Conservation (phyloP, 768 basidiomycete genomes). For the Kockovaella imperatae region DNA sequence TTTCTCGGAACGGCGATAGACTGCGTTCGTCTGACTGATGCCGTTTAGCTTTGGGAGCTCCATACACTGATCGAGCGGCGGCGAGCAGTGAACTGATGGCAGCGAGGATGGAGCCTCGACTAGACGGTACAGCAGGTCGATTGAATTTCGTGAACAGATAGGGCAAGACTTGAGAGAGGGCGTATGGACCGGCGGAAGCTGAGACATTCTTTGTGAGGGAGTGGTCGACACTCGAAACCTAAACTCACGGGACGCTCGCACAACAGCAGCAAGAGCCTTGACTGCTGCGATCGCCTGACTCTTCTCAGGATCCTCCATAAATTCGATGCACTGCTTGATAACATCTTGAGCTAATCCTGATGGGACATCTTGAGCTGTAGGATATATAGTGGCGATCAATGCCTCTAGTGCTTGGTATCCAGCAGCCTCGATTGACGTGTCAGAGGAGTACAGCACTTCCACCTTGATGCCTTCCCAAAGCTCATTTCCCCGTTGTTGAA, state of each 20-base stretch:
- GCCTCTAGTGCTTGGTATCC: constrained; percentile 64
- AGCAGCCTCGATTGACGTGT: constrained; percentile 61
- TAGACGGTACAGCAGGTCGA: constrained; percentile 47
- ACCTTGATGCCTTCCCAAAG: constrained; percentile 88
- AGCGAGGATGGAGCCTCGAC: constrained; percentile 58
- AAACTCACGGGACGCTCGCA: constrained; percentile 67
- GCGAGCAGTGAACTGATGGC: constrained; percentile 50
- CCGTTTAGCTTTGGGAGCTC: constrained; percentile 8
- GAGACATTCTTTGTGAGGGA: background rate
- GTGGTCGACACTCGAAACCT: background rate
- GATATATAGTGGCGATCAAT: constrained; percentile 68
- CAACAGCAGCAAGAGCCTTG: constrained; percentile 68
- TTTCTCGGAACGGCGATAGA: constrained; percentile 64
- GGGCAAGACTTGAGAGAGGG: constrained; percentile 60
- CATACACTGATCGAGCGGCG: constrained; percentile 50
- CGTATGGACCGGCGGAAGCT: constrained; percentile 66
- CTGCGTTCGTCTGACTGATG: constrained; percentile 41
- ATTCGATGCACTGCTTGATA: constrained; percentile 69
- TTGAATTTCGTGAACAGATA: constrained; percentile 71
- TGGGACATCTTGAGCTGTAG: constrained; percentile 45
- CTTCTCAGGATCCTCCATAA: constrained; percentile 86
- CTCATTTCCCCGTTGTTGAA: constrained; percentile 59
- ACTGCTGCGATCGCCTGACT: constrained; percentile 80
- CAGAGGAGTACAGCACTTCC: constrained; percentile 91
- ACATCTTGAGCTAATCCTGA: constrained; percentile 62